Percentiles rank a stretch among this genome's conserved stretches.
phyloP scores from a whole-genome alignment of 352 stramenopile genomes.

The Pythium plurisporium region DNA sequence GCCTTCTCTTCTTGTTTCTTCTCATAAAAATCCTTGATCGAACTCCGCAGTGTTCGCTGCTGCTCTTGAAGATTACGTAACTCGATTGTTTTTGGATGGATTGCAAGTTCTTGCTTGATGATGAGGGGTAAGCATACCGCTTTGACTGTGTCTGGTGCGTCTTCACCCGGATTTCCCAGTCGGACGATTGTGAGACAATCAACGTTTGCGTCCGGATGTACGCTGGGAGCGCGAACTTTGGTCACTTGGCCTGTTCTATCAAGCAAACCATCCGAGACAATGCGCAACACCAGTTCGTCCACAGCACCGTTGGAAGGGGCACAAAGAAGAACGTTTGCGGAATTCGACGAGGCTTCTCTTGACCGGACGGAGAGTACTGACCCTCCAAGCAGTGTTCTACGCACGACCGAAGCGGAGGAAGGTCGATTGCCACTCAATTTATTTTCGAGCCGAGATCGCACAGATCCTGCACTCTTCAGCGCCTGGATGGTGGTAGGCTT shows the following conservation, averaged over 20 bases:
- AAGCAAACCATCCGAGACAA: slow-evolving; percentile 79
- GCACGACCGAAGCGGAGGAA: slow-evolving; percentile 31
- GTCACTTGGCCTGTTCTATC: slow-evolving; percentile 44
- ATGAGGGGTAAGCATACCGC: slow-evolving; percentile 75
- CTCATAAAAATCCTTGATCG: slow-evolving; percentile 74
- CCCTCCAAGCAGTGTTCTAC: slow-evolving; percentile 41
- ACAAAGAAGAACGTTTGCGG: slow-evolving; percentile 78
- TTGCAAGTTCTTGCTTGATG: slow-evolving; percentile 73
- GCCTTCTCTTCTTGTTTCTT: slow-evolving; percentile 35
- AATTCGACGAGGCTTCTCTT: slow-evolving; percentile 25
- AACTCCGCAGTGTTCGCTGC: slow-evolving; percentile 52
- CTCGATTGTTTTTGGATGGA: slow-evolving; percentile 77
- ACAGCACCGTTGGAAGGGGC: slow-evolving; percentile 90
- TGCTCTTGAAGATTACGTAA: slow-evolving; percentile 57
- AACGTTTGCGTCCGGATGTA: slow-evolving; percentile 45
- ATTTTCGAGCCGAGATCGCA: slow-evolving; percentile 58
- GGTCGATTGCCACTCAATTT: slow-evolving; percentile 39
- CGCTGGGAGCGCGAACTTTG: slow-evolving; percentile 62
- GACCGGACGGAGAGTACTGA: slow-evolving; percentile 15
- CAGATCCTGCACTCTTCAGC: slow-evolving; percentile 50
- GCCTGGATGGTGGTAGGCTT: slow-evolving; percentile 61
- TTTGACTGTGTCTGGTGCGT: slow-evolving; percentile 68
- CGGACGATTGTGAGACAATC: slow-evolving; percentile 75
- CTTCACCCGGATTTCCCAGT: slow-evolving; percentile 71
- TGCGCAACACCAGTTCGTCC: slow-evolving; percentile 85